Base-by-base conservation (phyloP, 1,284 basidiomycete genomes). In the Ustilago loliicola region DNA sequence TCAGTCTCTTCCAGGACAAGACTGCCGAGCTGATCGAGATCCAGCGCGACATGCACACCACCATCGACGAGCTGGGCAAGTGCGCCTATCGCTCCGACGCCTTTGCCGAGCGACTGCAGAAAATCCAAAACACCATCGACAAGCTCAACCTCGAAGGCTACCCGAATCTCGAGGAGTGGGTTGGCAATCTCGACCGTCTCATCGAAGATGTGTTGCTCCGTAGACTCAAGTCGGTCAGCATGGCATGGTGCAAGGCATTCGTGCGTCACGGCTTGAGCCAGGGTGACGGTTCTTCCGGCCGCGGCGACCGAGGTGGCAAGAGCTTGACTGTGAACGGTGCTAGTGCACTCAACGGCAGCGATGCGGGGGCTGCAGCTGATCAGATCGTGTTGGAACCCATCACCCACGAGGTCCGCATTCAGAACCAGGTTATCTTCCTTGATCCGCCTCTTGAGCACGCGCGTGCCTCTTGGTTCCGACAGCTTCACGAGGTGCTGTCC, bases 361-460 rank as follows among this genome's bases (percentile, higher is more conserved):
- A 40, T 38, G 59, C 64, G 23, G 47, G 54, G 23, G 62, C 58
- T 21, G 62, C 63, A 8, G 59, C 59, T 9, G 70, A 72, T 47
- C 61, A 77, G 56, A 69, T 75, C 45, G 59, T 78, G 48, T 58
- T 79, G 38, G 45, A 66, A 40, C 61, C 80, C 36, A 77, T 83
- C 56, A 94, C 82, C 92, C 95, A 98, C 86, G 95, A 98, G 86
- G 93, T 99, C 71, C 91, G 96, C 84, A 98, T 99, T 89, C 94
- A 96, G 85, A 97, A 98, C 86, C 96, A 99, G 86, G 94, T 98
- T 81, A 98, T 99, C 87, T 98, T 97, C 89, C 90, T 98, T 57
- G 96, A 99, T 86, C 97, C 97, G 10, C 96, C 96, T 61, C 94
- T 98, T 87, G 96, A 99, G 87, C 91, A 94, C 79, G 95, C 96